These are phyloP conservation scores for Kodamaea sp. DNA, from an alignment of 1,139 yeast species.

Conservation along the genomic window DNA sequence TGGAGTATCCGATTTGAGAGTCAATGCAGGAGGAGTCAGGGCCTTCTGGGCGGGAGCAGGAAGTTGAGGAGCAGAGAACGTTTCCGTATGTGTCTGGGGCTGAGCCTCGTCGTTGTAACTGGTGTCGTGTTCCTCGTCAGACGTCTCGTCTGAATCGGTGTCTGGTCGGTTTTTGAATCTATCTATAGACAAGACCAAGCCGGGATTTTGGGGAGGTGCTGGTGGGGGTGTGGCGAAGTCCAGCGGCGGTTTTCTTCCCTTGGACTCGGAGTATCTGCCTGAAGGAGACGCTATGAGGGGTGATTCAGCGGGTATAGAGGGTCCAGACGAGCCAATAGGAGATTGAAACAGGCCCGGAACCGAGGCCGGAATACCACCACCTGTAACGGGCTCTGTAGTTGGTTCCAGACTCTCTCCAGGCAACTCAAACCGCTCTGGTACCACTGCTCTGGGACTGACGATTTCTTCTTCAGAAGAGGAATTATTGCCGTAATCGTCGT, in stretches of 20 bases:
- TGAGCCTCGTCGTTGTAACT: neutral
- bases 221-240: neutral
- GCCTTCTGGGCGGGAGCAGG: neutral
- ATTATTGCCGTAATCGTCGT: slow-evolving; percentile 34
- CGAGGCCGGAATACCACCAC: too few species aligned
- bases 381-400: neutral
- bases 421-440: slow-evolving; percentile 11
- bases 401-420: slow-evolving; percentile 1
- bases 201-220: slow-evolving; percentile 2
- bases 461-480: slow-evolving; percentile 9
- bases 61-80: neutral
- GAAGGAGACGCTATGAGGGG: neutral
- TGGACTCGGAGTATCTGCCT: too few species aligned
- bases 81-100: neutral
- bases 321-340: neutral
- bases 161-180: slow-evolving; percentile 17
- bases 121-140: slow-evolving; percentile 17
- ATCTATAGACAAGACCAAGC: slow-evolving; percentile 41
- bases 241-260: too few species aligned
- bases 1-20: neutral
- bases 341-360: neutral
- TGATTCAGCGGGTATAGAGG: neutral
- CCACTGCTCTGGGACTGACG: slow-evolving; percentile 4
- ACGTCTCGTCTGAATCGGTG: slow-evolving; percentile 21
- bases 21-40: neutral